These are phyloP conservation scores for Colletotrichum nymphaeae DNA, from an alignment of 2,329 filamentous ascomycete species.

Conservation along the genomic window DNA sequence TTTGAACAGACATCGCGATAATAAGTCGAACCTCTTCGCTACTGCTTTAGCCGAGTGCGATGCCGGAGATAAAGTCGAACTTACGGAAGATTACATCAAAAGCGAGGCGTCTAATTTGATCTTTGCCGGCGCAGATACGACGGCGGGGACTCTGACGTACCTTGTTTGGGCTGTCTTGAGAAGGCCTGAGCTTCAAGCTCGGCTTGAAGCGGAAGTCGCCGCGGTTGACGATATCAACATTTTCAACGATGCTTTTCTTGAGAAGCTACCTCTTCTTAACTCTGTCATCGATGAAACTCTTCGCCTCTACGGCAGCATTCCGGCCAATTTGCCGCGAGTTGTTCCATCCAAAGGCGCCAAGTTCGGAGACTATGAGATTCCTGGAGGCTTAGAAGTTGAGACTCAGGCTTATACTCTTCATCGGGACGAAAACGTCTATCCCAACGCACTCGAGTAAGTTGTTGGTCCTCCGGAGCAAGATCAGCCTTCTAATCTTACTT, in stretches of 20 bases:
- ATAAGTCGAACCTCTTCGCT: constrained; percentile 17
- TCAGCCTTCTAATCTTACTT: background rate
- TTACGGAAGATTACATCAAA: constrained; percentile 46
- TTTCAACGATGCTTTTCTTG: constrained; percentile 47
- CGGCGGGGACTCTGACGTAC: constrained; percentile 61
- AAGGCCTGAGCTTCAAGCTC: constrained; percentile 43
- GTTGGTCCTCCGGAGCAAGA: accelerated
- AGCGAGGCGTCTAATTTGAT: constrained; percentile 57
- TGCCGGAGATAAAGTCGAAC: background rate
- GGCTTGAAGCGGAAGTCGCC: constrained; percentile 49
- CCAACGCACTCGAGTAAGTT: constrained; percentile 46
- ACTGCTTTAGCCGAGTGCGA: constrained; percentile 13
- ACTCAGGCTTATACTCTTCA: constrained; percentile 61
- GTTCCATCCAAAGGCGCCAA: constrained; percentile 53
- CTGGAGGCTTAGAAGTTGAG: constrained; percentile 50
- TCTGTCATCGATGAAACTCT: constrained; percentile 58
- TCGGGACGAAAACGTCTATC: constrained; percentile 52
- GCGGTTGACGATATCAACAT: constrained; percentile 10
- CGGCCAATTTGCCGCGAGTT: constrained; percentile 50
- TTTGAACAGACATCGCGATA: background rate
- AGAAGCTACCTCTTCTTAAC: constrained; percentile 52
- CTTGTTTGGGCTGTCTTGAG: constrained; percentile 53
- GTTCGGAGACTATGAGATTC: constrained; percentile 52
- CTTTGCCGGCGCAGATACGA: constrained; percentile 63
- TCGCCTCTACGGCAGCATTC: constrained; percentile 54